Conservation (phyloP, 139 green algal genomes). For the Tetratostichococcus sp. region DNA sequence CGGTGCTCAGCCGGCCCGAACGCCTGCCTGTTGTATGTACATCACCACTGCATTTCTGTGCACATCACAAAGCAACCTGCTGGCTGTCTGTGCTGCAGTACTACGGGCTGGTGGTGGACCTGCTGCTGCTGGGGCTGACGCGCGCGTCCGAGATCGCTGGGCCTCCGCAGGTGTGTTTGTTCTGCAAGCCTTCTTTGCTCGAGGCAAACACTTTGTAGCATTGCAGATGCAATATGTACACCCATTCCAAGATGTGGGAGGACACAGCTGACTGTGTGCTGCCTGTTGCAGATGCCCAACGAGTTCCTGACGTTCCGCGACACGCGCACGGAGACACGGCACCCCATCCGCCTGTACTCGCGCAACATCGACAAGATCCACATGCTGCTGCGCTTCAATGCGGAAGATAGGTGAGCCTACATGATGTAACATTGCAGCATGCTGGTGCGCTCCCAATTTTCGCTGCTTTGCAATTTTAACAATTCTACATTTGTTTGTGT, state of each 20-base stretch:
- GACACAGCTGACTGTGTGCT: neutral
- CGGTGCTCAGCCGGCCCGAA: too few relatives aligned
- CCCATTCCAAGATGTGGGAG: too few relatives aligned
- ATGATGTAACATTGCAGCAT: too few relatives aligned
- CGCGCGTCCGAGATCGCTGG: slow-evolving; percentile 92
- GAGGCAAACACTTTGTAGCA: too few relatives aligned
- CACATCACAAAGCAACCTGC: too few relatives aligned
- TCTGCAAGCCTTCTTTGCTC: too few relatives aligned
- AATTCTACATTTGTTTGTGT: too few relatives aligned
- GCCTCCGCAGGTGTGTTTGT: slow-evolving; percentile 54
- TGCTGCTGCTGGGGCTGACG: slow-evolving; percentile 96
- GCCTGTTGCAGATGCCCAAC: slow-evolving; percentile 72
- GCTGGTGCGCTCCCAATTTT: too few relatives aligned
- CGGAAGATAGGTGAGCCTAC: slow-evolving; percentile 73
- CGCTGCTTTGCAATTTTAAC: too few relatives aligned
- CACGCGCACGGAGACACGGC: slow-evolving; percentile 76
- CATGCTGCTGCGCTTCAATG: slow-evolving; percentile 87
- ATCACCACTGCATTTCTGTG: too few relatives aligned
- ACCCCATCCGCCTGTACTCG: slow-evolving; percentile 97
- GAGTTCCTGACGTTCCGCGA: slow-evolving; percentile 96
- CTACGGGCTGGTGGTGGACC: slow-evolving; percentile 95
- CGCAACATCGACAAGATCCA: slow-evolving; percentile 88
- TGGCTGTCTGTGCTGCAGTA: slow-evolving; percentile 52
- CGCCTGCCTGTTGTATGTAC: too few relatives aligned
- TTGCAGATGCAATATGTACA: too few relatives aligned